phyloP scores from a whole-genome alignment of 495 filamentous ascomycete genomes.

The Aspergillus bertholletiae region DNA sequence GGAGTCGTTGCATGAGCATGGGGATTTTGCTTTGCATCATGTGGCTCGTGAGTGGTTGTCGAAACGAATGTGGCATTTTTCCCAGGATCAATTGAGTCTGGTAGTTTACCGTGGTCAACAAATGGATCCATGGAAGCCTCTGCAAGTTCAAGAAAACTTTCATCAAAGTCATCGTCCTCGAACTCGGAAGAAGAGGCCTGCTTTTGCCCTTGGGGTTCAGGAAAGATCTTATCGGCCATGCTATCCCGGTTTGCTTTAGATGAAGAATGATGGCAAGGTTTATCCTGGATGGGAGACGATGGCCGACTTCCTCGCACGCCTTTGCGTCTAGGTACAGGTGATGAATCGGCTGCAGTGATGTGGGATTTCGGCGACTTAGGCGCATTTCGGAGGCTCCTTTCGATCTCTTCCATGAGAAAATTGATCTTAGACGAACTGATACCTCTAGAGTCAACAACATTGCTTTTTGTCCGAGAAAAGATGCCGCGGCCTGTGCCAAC shows the following conservation, averaged over 20 bases:
- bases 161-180: constrained; percentile 58
- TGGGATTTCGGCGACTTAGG: constrained; percentile 24
- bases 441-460: constrained; percentile 43
- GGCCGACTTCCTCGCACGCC: constrained; percentile 33
- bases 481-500: constrained; percentile 32
- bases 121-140: constrained; percentile 38
- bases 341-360: constrained; percentile 47
- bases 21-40: not conserved
- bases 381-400: constrained; percentile 52
- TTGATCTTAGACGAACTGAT: constrained; percentile 59
- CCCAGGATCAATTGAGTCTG: not conserved
- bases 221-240: not conserved
- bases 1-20: not conserved
- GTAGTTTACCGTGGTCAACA: constrained; percentile 14
- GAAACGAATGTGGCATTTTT: not conserved
- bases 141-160: constrained; percentile 48
- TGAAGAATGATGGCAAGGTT: constrained; percentile 5
- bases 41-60: not conserved
- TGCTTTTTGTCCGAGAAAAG: constrained; percentile 50
- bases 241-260: constrained; percentile 7
- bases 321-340: constrained; percentile 46
- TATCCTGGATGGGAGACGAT: constrained; percentile 46
- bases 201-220: constrained; percentile 11
- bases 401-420: constrained; percentile 62
- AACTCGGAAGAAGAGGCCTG: constrained; percentile 52